phyloP scores from a whole-genome alignment of 305 asterid species.

The Withania somnifera region DNA sequence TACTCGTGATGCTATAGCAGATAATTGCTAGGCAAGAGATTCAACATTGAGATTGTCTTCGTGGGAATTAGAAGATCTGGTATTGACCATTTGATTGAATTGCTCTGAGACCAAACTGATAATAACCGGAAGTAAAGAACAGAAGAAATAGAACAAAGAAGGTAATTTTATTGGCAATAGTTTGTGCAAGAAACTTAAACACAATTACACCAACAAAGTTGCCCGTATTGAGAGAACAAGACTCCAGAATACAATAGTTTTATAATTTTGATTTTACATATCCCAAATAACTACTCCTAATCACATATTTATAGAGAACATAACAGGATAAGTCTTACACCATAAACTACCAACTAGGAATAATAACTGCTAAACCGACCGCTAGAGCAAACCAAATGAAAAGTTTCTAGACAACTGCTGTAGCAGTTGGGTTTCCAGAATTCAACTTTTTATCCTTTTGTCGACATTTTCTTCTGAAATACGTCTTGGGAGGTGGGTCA shows the following conservation, averaged over 20 bases:
- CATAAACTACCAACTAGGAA: not conserved
- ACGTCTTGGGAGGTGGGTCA: not conserved
- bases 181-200: not conserved
- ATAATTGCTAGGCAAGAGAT: too few species aligned
- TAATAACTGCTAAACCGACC: not conserved
- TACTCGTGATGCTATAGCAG: too few species aligned
- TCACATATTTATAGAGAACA: not conserved
- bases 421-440: not conserved
- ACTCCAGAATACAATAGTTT: not conserved
- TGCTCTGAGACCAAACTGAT: too few species aligned
- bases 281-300: not conserved
- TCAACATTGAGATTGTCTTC: too few species aligned
- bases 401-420: not conserved
- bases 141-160: too few species aligned
- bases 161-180: too few species aligned
- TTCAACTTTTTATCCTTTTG: not conserved
- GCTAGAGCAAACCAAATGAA: not conserved
- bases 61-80: too few species aligned
- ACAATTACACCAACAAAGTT: not conserved
- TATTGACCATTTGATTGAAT: too few species aligned
- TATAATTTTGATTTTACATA: not conserved
- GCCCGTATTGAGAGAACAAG: not conserved
- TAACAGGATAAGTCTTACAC: not conserved
- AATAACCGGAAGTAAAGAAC: too few species aligned
- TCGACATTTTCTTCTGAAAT: not conserved